Evolutionary conservation across 495 filamentous ascomycete species (phyloP).

Genomic region (Astrothelium subdiscretum): DNA sequence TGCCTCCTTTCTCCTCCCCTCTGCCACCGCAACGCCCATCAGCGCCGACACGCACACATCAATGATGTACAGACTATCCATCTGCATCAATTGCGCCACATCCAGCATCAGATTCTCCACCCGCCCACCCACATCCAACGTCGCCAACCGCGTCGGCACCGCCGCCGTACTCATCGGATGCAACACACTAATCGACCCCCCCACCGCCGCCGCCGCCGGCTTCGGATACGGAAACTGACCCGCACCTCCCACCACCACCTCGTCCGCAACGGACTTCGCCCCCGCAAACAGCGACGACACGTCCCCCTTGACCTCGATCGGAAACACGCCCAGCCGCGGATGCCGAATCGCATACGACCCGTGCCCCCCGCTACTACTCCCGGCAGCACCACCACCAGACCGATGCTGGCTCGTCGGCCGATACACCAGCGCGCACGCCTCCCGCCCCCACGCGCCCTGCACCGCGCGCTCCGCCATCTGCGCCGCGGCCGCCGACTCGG

Average conservation of each 20-base stretch:
- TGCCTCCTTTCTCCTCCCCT: conserved; percentile 9
- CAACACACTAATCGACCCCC: neutral
- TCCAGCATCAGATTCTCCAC: conserved; percentile 22
- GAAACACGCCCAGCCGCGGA: conserved; percentile 40
- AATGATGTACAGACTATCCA: conserved; percentile 57
- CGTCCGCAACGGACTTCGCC: conserved; percentile 29
- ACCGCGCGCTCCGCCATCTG: conserved; percentile 44
- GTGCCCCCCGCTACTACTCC: conserved; percentile 35
- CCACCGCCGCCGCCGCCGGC: neutral
- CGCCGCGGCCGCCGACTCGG: conserved; percentile 25
- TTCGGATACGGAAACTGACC: conserved; percentile 22
- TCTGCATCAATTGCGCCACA: conserved; percentile 32
- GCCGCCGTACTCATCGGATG: neutral
- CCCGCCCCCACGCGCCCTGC: conserved; percentile 52
- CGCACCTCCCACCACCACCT: conserved; percentile 39
- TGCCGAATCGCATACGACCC: conserved; percentile 55
- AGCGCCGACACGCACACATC: conserved; percentile 61
- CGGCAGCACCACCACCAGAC: conserved; percentile 32
- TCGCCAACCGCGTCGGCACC: conserved; percentile 2
- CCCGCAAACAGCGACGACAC: conserved; percentile 16
- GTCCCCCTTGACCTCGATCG: conserved; percentile 33
- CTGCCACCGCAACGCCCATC: conserved; percentile 48
- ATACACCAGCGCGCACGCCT: conserved; percentile 54
- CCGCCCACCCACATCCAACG: neutral
- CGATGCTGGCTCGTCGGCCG: too few relatives aligned